phyloP scores from a whole-genome alignment of 352 stramenopile species.

The Blastocystis sp. region DNA sequence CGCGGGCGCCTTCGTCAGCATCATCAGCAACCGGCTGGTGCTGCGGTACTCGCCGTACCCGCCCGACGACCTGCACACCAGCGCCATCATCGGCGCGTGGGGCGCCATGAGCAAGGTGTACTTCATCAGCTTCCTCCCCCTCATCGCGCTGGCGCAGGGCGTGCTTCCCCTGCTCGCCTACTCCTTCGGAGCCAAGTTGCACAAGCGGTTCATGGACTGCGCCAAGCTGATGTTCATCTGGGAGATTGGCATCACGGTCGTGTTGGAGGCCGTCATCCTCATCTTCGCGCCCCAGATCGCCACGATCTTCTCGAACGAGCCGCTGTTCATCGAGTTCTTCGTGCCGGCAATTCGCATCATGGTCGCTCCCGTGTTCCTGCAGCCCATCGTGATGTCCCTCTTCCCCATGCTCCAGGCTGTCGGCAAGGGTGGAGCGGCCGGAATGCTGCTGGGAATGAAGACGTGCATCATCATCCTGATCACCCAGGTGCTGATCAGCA shows the following conservation, averaged over 20 bases:
- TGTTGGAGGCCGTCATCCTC: constrained; percentile 37
- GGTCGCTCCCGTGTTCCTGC: constrained; percentile 43
- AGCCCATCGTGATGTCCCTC: constrained; percentile 51
- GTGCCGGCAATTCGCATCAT: constrained; percentile 34
- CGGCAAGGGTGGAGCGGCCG: constrained; percentile 43
- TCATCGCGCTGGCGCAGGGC: constrained; percentile 63
- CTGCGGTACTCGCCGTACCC: constrained; percentile 58
- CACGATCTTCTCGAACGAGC: constrained; percentile 29
- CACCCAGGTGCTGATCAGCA: constrained; percentile 18
- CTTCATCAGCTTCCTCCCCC: constrained; percentile 60
- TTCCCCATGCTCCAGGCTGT: constrained; percentile 62
- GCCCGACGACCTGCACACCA: constrained; percentile 33
- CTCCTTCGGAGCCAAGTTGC: constrained; percentile 41
- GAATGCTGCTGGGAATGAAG: constrained; percentile 60
- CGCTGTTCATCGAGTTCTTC: constrained; percentile 52
- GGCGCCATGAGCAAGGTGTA: constrained; percentile 62
- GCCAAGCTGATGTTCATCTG: constrained; percentile 46
- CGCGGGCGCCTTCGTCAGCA: constrained; percentile 41
- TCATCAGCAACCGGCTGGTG: constrained; percentile 61
- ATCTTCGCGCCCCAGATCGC: constrained; percentile 19
- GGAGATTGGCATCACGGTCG: constrained; percentile 45
- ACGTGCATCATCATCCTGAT: constrained; percentile 50
- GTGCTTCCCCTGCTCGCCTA: constrained; percentile 57
- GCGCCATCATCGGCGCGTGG: constrained; percentile 28
- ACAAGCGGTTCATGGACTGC: constrained; percentile 57